Evolutionary conservation across 805 yeast species (phyloP), one percentile per base, ranked within the genome.

Genomic region (Sugiyamaella smithiae): DNA sequence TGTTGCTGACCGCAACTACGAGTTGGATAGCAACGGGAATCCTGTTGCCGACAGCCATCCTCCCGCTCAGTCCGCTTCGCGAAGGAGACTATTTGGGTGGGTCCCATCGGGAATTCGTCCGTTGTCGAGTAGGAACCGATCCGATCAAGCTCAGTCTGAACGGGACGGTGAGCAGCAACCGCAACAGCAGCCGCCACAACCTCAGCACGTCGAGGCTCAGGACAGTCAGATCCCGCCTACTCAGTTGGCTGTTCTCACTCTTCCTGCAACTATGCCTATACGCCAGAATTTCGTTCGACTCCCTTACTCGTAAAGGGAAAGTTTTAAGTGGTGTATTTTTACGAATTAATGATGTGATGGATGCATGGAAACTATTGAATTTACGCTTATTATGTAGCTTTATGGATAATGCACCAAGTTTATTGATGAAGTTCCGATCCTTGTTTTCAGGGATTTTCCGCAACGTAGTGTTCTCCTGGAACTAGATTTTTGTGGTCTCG

Each of bases 401-500:
- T n/a, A n/a, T n/a, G n/a, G n/a, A n/a, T n/a, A n/a, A n/a, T n/a
- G n/a, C n/a, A n/a, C n/a, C n/a, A n/a, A n/a, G n/a, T n/a, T n/a
- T n/a, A n/a, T n/a, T n/a, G n/a, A n/a, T n/a, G n/a, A n/a, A n/a
- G n/a, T n/a, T n/a, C n/a, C n/a, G n/a, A n/a, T n/a, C n/a, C n/a
- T n/a, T n/a, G n/a, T n/a, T n/a, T n/a, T 46, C 51, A n/a, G 41
- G 44, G 44, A 16, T 45, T 45, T 24, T 45, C 49, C 12, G 49
- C 47, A 16, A 53, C 50, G 29, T 43, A 41, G 23, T 50, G 40
- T 41, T 57, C 56, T 1, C 54, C 58, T 19, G 60, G 56, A 9
- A 54, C 55, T 20, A 52, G 35, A 41, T 49, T 73, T 56, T 75
- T 80, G 65, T 91, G 97, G 63, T 90, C 97, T 1, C 84, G 80